These are phyloP conservation scores for Dendrobium huoshanense DNA, from an alignment of 106 monocot species.

Conservation along the genomic window DNA sequence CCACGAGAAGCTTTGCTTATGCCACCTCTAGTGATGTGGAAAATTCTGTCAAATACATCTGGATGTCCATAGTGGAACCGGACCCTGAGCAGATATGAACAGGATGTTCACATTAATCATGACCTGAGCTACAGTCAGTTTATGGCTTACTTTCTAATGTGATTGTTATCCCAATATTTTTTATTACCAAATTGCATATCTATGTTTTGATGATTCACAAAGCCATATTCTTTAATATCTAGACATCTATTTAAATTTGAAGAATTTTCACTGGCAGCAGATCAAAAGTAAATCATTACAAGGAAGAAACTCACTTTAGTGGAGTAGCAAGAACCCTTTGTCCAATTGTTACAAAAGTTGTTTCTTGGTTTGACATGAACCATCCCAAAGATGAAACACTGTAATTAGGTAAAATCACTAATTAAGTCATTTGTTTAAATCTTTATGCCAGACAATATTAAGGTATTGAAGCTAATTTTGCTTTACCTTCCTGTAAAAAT, in stretches of 20 bases:
- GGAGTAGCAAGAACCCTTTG: constrained; percentile 86
- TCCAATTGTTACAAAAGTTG: constrained; percentile 96
- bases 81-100: constrained; percentile 47
- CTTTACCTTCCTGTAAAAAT: constrained; percentile 94
- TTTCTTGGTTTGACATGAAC: constrained; percentile 99
- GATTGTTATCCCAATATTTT: neutral
- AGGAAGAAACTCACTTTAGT: constrained; percentile 61
- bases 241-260: neutral
- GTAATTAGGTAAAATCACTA: constrained; percentile 11
- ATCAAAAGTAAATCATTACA: neutral
- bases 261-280: neutral
- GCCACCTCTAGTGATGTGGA: constrained; percentile 97
- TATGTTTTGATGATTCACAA: neutral
- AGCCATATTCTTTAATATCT: neutral
- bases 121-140: neutral
- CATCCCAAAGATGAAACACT: constrained; percentile 97
- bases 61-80: constrained; percentile 99
- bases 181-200: neutral
- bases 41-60: constrained; percentile 96
- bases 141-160: neutral
- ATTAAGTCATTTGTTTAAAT: neutral
- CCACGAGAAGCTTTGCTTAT: constrained; percentile 97
- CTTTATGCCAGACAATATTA: neutral
- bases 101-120: neutral
- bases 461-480: neutral